Conservation (phyloP, 2,329 filamentous ascomycete genomes). For the Fusarium burgessii region DNA sequence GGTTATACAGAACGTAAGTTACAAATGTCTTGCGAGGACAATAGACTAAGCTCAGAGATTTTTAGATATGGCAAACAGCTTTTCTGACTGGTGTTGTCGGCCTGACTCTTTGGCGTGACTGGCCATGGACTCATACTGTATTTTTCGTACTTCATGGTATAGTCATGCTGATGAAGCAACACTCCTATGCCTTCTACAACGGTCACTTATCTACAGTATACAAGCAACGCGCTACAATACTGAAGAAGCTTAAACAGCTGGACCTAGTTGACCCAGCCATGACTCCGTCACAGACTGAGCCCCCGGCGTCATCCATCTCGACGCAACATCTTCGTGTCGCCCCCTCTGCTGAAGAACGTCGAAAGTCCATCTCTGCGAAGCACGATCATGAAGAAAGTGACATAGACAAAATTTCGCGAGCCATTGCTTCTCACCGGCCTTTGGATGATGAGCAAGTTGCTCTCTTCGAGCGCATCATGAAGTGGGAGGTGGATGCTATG, state of each 20-base stretch:
- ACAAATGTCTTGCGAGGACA: background rate
- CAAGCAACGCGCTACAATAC: constrained; percentile 60
- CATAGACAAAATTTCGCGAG: constrained; percentile 69
- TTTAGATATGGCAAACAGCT: constrained; percentile 74
- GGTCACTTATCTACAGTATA: constrained; percentile 75
- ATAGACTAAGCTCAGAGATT: background rate
- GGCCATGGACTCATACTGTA: constrained; percentile 86
- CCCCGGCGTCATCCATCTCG: constrained; percentile 56
- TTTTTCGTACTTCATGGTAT: constrained; percentile 81
- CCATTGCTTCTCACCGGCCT: constrained; percentile 70
- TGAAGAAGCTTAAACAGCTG: constrained; percentile 66
- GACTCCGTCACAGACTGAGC: constrained; percentile 57
- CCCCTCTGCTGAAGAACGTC: constrained; percentile 59
- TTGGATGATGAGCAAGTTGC: constrained; percentile 72
- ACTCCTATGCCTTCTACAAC: constrained; percentile 84
- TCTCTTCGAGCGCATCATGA: constrained; percentile 73
- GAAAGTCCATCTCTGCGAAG: constrained; percentile 54
- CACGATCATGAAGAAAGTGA: constrained; percentile 59
- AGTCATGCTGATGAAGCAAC: constrained; percentile 86
- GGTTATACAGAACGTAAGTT: constrained; percentile 75
- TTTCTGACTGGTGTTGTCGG: constrained; percentile 73
- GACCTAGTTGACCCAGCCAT: constrained; percentile 63
- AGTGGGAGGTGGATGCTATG: constrained; percentile 73
- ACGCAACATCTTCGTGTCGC: constrained; percentile 59
- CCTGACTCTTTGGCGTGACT: constrained; percentile 77